Evolutionary conservation across 164 flowering plant genomes (phyloP), one percentile per base, ranked within the genome.

Genomic region (Annona cherimola): DNA sequence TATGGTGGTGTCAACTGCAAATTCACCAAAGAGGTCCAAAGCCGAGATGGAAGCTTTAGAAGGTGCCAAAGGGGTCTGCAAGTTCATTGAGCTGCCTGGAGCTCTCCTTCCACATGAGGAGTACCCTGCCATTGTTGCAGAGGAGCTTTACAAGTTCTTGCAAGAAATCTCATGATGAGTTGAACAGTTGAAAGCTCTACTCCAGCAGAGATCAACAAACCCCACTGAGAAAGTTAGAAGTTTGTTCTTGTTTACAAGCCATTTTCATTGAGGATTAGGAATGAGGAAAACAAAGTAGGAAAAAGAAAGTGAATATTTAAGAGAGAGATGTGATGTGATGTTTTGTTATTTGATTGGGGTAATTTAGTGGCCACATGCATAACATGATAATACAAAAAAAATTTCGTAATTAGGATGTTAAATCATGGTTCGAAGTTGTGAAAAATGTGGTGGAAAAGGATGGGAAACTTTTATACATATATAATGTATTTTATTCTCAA

Each of bases 51-150:
- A 86, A 78, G 94, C 92, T 67, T 87, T 94, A n/a, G 86, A 79
- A 61, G 95, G 84, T 61, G 90, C 90, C 46, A 84, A 85, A 81
- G 98, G 97, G 20, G 97, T 95, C 54, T 83, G 76, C 79, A 92
- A 90, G 81, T 92, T 86, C 79, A 87, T 90, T 68, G 94, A 92
- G 80, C 85, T 92, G 8, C 88, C 86, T 1, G 98, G 99, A 12
- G 99, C 97, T 71, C 93, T 91, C 71, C 88, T 94, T 41, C 99
- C 99, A 1, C 99, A 94, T 44, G 98, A 94, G 74, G 99, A 94
- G 81, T 94, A 87, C 75, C 97, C 99, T 1, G 57, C 73, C 39
- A 57, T 73, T 45, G 93, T 95, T 67, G 94, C 97, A 0, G 88
- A 88, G 45, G 93, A 91, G 82, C 86, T 95, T 55, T 86, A 83